Percentiles rank a stretch among this genome's conserved stretches.
phyloP scores from a whole-genome alignment of 257 asterid species.

The Solanum pimpinellifolium region DNA sequence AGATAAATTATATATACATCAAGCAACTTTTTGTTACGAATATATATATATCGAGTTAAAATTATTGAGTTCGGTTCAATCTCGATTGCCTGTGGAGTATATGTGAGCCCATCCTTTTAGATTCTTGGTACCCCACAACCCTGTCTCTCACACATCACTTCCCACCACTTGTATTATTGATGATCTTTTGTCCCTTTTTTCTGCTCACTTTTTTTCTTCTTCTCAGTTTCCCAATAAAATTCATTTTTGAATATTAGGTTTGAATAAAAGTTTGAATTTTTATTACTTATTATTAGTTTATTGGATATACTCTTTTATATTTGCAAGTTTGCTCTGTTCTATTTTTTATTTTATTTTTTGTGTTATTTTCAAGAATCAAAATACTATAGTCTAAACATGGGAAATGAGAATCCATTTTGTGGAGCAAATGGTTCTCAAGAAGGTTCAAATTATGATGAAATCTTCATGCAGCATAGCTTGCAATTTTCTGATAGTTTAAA shows the following conservation, averaged over 20 bases:
- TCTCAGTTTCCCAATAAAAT: background rate
- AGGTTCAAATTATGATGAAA: slow-evolving; percentile 56
- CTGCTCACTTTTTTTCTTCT: background rate
- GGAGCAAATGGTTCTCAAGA: slow-evolving; percentile 13
- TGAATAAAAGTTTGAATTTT: background rate
- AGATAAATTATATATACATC: background rate
- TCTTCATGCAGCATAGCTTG: slow-evolving; percentile 45
- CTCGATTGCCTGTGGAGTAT: rapidly evolving
- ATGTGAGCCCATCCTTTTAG: background rate
- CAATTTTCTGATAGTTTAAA: slow-evolving; percentile 58
- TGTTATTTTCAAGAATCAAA: background rate
- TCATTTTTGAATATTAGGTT: background rate
- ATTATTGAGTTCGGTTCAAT: background rate
- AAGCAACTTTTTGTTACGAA: background rate
- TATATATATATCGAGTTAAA: background rate
- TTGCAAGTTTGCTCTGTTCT: background rate
- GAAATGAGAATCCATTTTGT: background rate
- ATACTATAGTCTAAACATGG: slow-evolving; percentile 5
- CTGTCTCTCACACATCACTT: background rate
- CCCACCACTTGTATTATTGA: slow-evolving; percentile 12
- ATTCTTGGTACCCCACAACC: slow-evolving; percentile 17
- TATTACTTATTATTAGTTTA: background rate
- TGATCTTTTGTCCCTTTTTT: background rate
- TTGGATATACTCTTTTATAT: background rate
- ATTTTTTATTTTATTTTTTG: background rate